phyloP scores from a whole-genome alignment of 495 filamentous ascomycete species.

The Aspergillus homomorphus region DNA sequence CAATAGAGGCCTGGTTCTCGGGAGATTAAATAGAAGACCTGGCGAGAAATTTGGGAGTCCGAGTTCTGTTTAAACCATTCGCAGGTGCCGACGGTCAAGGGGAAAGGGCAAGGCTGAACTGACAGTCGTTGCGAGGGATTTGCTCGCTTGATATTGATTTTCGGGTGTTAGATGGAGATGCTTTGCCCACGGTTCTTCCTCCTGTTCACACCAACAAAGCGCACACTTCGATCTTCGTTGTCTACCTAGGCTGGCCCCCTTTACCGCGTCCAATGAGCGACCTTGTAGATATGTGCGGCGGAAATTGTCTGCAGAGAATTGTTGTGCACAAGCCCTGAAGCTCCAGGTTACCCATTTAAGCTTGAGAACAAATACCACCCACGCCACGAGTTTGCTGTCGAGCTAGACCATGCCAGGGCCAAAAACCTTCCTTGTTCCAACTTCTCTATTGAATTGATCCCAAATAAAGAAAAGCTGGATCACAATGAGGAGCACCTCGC shows the following conservation, averaged over 20 bases:
- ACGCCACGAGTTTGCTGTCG: conserved; percentile 38
- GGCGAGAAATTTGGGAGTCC: background rate
- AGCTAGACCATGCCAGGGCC: conserved; percentile 36
- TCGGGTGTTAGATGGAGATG: conserved; percentile 16
- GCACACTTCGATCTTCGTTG: conserved; percentile 16
- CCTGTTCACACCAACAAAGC: conserved; percentile 19
- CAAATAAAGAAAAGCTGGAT: background rate
- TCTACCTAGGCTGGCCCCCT: conserved; percentile 19
- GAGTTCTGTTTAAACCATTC: background rate
- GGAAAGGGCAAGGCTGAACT: background rate
- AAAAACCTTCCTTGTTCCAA: conserved; percentile 12
- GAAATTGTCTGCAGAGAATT: conserved; percentile 25
- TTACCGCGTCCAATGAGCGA: conserved; percentile 21
- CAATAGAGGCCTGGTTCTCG: background rate
- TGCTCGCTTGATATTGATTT: conserved; percentile 25
- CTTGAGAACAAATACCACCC: conserved; percentile 25
- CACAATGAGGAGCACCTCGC: conserved; percentile 1
- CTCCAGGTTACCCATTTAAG: conserved; percentile 26
- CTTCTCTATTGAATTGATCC: background rate
- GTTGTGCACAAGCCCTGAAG: conserved; percentile 23
- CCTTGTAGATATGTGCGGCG: conserved; percentile 25
- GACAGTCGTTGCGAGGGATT: conserved; percentile 14
- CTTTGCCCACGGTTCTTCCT: conserved; percentile 18
- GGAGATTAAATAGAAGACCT: conserved; percentile 1
- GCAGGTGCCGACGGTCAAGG: conserved; percentile 1